phyloP scores from a whole-genome alignment of 2,329 filamentous ascomycete genomes.

The Thermochaetoides dissita region DNA sequence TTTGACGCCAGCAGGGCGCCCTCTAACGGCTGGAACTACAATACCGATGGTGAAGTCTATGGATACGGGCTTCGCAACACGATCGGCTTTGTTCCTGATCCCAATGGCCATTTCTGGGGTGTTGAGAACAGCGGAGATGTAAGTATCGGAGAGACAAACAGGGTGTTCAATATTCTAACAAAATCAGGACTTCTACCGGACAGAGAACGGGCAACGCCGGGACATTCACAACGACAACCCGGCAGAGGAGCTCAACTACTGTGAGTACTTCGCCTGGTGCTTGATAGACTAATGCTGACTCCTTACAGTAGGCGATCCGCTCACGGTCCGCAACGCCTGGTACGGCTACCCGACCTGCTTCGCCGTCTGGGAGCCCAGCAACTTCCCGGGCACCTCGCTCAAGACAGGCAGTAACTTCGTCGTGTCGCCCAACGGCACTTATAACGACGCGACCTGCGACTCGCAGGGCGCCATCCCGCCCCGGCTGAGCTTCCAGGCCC shows the following conservation, averaged over 20 bases:
- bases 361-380: conserved; percentile 18
- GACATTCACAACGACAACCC: conserved; percentile 49
- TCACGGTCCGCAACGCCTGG: conserved; percentile 17
- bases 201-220: conserved; percentile 26
- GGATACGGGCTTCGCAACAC: conserved; percentile 43
- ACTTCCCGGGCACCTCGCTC: conserved; percentile 14
- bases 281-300: not conserved
- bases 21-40: conserved; percentile 24
- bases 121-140: conserved; percentile 36
- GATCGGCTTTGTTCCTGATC: conserved; percentile 43
- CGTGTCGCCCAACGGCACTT: conserved; percentile 21
- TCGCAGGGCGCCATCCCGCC: conserved; percentile 23
- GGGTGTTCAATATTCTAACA: not conserved
- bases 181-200: conserved; percentile 29
- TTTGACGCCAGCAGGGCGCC: conserved; percentile 26
- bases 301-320: conserved; percentile 17
- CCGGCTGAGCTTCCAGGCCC: conserved; percentile 22
- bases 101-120: conserved; percentile 34
- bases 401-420: conserved; percentile 27
- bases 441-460: conserved; percentile 24
- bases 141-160: not conserved
- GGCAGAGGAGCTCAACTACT: conserved; percentile 51
- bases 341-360: conserved; percentile 42
- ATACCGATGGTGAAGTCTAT: conserved; percentile 25
- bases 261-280: conserved; percentile 16